phyloP scores from a whole-genome alignment of 371 early-diverging fungal species.

The Rhizopus sp. region DNA sequence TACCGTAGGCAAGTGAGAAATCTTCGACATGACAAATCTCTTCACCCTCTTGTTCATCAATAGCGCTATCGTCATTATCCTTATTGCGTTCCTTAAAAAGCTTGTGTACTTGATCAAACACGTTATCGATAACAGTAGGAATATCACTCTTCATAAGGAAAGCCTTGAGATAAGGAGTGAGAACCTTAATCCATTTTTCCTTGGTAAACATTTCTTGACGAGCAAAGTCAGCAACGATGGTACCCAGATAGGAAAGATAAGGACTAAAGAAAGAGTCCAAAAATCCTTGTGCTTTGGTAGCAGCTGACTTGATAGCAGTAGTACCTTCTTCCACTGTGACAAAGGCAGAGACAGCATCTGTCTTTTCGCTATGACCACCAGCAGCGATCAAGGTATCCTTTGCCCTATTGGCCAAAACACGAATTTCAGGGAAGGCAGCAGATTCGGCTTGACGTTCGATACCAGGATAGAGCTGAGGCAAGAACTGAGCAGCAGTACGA shows the following conservation, averaged over 20 bases:
- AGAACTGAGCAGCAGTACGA: constrained; percentile 62
- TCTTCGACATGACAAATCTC: constrained; percentile 76
- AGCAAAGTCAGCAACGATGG: constrained; percentile 52
- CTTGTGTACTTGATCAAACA: constrained; percentile 43
- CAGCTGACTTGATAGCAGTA: constrained; percentile 43
- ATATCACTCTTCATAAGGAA: constrained; percentile 51
- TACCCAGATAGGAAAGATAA: constrained; percentile 47
- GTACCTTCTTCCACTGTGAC: constrained; percentile 46
- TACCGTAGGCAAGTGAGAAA: constrained; percentile 82
- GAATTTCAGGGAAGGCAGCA: constrained; percentile 65
- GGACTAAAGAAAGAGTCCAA: constrained; percentile 56
- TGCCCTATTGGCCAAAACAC: constrained; percentile 60
- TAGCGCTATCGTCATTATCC: constrained; percentile 46
- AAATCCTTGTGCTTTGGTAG: constrained; percentile 54
- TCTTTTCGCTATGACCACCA: constrained; percentile 51
- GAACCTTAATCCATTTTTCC: constrained; percentile 50
- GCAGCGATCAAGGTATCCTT: constrained; percentile 59
- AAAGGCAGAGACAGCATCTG: constrained; percentile 27
- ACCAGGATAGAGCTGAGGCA: constrained; percentile 71
- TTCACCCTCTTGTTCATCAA: constrained; percentile 62
- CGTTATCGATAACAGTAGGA: constrained; percentile 30
- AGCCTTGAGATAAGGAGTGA: constrained; percentile 42
- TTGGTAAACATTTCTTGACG: constrained; percentile 55
- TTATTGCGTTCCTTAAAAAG: constrained; percentile 48
- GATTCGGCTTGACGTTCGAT: constrained; percentile 61